Evolutionary conservation across 2,329 filamentous ascomycete genomes (phyloP), one percentile per base, ranked within the genome.

Genomic region (Pestalotiopsis sp.): DNA sequence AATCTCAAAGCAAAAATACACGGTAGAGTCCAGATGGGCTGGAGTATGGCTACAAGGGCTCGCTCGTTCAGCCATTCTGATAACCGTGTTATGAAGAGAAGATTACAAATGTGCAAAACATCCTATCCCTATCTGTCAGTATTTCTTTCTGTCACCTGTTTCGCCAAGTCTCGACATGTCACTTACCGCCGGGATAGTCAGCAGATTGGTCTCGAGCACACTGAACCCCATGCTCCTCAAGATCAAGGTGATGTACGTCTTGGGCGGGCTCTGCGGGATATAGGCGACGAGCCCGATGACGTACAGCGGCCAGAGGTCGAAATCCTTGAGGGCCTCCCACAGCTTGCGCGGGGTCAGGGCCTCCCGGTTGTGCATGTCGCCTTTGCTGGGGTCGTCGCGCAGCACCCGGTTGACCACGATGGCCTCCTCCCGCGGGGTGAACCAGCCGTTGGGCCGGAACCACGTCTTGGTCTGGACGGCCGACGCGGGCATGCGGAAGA

Each of bases 271-370:
- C 35, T 80, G 78, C 1, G 87, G 86, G 3, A 87, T 85, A 62
- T 82, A 85, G 40, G 79, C 78, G 6, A 83, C 73, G 3, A 88
- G 70, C 1, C 85, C 85, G 26, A 87, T 78, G 26, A 81, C 65
- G 69, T 88, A 89, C n/a, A 86, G 70, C 0, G 85, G 85, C 86
- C 85, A 89, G 64, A 89, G 77, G 67, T 89, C 84, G 66, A 85
- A 88, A 71, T 89, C 87, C 26, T 78, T 80, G 3, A 87, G 72
- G 1, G 83, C 80, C 22, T 82, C 73, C 83, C 83, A 86, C 13
- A 88, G 80, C 13, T 79, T 77, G 5, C 71, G 77, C 0, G 80
- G 81, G 0, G 84, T 87, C 64, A 88, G 80, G 1, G 83, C 82
- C 74, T 88, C 80, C 14, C 86, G 84, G 70, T 88, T 88, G 73